phyloP scores from a whole-genome alignment of 1,284 basidiomycete genomes.

The Peniophora sp. region DNA sequence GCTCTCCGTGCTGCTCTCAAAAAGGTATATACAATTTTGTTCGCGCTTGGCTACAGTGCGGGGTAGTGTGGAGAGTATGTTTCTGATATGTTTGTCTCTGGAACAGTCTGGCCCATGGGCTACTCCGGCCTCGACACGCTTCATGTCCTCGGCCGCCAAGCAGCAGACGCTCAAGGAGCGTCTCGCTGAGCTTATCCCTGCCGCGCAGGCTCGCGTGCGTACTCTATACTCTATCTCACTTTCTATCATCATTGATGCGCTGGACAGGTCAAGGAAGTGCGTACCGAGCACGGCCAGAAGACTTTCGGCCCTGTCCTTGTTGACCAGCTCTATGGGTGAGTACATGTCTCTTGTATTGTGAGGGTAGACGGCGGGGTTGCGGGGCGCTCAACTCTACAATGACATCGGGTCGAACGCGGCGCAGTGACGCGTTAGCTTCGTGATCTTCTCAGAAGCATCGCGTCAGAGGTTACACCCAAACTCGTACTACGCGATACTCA shows the following conservation, averaged over 20 bases:
- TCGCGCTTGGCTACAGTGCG: slow-evolving; percentile 1
- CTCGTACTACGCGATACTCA: too few relatives aligned
- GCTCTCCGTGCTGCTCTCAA: slow-evolving; percentile 35
- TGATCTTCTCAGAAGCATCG: too few relatives aligned
- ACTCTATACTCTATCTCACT: slow-evolving; percentile 1
- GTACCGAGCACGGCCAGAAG: slow-evolving; percentile 83
- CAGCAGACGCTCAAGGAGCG: slow-evolving; percentile 82
- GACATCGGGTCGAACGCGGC: too few relatives aligned
- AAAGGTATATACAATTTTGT: slow-evolving; percentile 34
- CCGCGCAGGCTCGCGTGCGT: slow-evolving; percentile 76
- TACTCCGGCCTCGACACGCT: slow-evolving; percentile 43
- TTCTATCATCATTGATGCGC: slow-evolving; percentile 4
- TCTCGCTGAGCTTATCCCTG: slow-evolving; percentile 85
- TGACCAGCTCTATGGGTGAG: slow-evolving; percentile 83
- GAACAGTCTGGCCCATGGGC: slow-evolving; percentile 30
- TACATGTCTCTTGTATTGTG: slow-evolving; percentile 4
- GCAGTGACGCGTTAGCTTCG: too few relatives aligned
- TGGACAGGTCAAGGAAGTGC: slow-evolving; percentile 71
- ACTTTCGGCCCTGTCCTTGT: slow-evolving; percentile 85
- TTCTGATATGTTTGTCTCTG: neutral
- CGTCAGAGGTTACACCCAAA: too few relatives aligned
- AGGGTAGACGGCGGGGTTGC: too few relatives aligned
- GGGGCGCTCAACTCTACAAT: too few relatives aligned
- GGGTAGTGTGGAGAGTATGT: neutral
- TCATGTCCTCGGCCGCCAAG: slow-evolving; percentile 62